Base-by-base conservation (phyloP, 2,329 filamentous ascomycete species). In the Hypoxylon sp. region DNA sequence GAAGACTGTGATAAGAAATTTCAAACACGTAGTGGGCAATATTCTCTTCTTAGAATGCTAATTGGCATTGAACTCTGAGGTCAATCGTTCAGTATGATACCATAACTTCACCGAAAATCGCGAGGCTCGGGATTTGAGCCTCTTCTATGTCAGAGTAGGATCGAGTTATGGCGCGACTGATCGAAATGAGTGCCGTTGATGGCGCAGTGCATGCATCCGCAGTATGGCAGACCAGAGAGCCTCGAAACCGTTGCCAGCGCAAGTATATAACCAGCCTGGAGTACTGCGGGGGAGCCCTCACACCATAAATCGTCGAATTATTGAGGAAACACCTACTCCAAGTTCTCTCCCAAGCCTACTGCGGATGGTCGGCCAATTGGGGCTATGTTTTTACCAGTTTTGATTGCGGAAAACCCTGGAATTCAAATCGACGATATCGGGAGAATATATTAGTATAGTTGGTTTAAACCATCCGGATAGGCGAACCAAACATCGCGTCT, bases 261-360 rank as follows among this genome's bases (percentile, higher is more conserved):
- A 33, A 26, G 26, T 33, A 40, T 16, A 42, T 52, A 32, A 48
- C 46, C 58, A 53, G 58, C 50, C 46, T n/a, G 20, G 52, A 52
- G 48, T 14, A 46, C 28, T 69, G 67, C 61, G 64, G 64, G 64
- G 56, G 45, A 61, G 62, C 50, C 48, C 50, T 62, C 62, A 54
- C 58, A 42, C 58, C 49, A 62, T 57, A 51, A 30, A 20, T 42
- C 22, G 18, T 64, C 67, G 38, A 67, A 64, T 69, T 49, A 62
- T 44, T 6, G 18, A 40, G 42, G 26, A 4, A 58, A 50, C 24
- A 44, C 50, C 49, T 24, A 57, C 56, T 57, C 64, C 57, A 62
- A 45, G 9, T 42, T 61, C 40, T 55, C 38, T 28, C 52, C 56
- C n/a, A 63, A 61, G 45, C 53, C 52, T 51, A 30, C 16, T 16